These are phyloP conservation scores for Ormosia emarginata DNA, from an alignment of 306 rosid species.

Conservation along the genomic window DNA sequence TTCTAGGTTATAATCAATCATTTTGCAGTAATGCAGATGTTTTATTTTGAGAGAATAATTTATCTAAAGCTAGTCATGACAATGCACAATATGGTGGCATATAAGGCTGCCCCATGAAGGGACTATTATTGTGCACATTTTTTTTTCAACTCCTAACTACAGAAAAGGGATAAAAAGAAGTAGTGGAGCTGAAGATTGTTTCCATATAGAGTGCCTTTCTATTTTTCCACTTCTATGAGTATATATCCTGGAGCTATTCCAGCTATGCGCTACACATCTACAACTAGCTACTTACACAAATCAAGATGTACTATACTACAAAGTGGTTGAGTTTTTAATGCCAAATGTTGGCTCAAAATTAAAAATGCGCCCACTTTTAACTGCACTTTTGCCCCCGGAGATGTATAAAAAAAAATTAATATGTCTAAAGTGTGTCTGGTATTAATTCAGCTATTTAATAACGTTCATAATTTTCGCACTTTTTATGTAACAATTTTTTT, in stretches of 20 bases:
- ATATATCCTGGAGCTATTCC: constrained; percentile 30
- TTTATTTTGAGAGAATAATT: constrained; percentile 19
- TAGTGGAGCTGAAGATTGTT: constrained; percentile 25
- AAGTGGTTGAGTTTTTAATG: constrained; percentile 47
- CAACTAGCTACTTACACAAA: constrained; percentile 44
- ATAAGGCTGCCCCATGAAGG: constrained; percentile 24
- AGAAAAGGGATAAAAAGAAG: constrained; percentile 3
- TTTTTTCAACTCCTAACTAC: neutral
- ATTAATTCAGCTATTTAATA: neutral
- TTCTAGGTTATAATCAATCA: constrained; percentile 39
- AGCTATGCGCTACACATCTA: constrained; percentile 32
- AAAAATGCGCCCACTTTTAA: constrained; percentile 30
- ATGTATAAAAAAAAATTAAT: constrained; percentile 22
- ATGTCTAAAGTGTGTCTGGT: constrained; percentile 27
- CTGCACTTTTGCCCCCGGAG: constrained; percentile 32
- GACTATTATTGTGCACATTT: neutral
- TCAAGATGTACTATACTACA: constrained; percentile 33
- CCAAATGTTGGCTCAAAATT: constrained; percentile 46
- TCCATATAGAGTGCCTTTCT: constrained; percentile 24
- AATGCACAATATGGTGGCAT: constrained; percentile 19
- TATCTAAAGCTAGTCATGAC: neutral
- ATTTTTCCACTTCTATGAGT: constrained; percentile 30
- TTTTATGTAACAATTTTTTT: neutral
- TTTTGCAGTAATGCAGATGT: constrained; percentile 27
- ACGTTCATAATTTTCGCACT: neutral